Evolutionary conservation across 176 grass and related monocot genomes (phyloP).

Genomic region (Coix lacrymajobi): DNA sequence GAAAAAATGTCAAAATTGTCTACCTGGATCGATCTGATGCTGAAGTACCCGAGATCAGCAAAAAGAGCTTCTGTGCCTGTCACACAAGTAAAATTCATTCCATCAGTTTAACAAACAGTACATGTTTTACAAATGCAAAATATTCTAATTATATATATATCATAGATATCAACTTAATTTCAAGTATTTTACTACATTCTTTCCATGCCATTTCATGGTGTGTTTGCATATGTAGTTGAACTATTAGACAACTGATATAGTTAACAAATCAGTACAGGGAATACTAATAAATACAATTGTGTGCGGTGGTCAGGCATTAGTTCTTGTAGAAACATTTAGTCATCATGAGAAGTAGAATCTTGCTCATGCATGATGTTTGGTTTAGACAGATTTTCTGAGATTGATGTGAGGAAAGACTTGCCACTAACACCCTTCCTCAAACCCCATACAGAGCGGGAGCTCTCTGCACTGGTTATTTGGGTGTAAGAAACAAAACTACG

Average conservation of each 20-base stretch:
- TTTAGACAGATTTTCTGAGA: background rate
- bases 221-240: background rate
- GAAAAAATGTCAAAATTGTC: background rate
- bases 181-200: background rate
- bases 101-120: background rate
- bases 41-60: slow-evolving; percentile 76
- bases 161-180: background rate
- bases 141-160: background rate
- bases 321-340: background rate
- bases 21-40: slow-evolving; percentile 64
- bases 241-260: background rate
- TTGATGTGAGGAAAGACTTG: background rate
- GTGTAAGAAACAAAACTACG: background rate
- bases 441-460: too few species aligned
- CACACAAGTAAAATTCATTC: background rate
- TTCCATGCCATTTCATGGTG: background rate
- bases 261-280: background rate
- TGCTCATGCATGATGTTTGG: background rate
- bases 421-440: background rate
- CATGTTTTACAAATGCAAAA: background rate
- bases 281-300: background rate
- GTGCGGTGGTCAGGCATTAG: too few species aligned
- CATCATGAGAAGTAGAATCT: background rate
- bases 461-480: background rate
- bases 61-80: slow-evolving; percentile 77